Conservation (phyloP, 148 eudicot genomes). For the Tetragonia tetragonoides region DNA sequence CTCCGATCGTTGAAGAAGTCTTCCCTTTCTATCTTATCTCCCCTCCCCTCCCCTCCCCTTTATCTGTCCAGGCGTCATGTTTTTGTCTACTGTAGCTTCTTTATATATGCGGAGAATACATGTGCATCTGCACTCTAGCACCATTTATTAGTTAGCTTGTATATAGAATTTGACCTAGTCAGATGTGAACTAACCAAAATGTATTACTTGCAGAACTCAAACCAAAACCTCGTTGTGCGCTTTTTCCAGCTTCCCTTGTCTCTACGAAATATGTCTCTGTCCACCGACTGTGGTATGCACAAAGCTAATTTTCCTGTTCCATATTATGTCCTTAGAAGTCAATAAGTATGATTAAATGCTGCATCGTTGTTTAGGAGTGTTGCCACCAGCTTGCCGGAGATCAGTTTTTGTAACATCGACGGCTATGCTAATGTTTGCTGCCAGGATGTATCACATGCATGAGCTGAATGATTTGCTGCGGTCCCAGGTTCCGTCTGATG, state of each 20-base stretch:
- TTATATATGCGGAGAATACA: no score
- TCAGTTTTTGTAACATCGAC: slow-evolving; percentile 65
- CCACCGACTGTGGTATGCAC: slow-evolving; percentile 54
- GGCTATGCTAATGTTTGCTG: slow-evolving; percentile 80
- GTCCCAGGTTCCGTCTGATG: slow-evolving; percentile 52
- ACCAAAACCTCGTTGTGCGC: slow-evolving; percentile 48
- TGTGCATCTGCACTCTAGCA: no score
- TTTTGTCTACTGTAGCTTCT: no score
- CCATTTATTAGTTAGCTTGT: background rate
- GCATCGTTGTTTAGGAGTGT: slow-evolving; percentile 38
- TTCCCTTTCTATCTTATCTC: no score
- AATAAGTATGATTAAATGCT: background rate
- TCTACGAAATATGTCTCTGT: slow-evolving; percentile 59
- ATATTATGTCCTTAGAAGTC: background rate
- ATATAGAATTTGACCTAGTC: background rate
- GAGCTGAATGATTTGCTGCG: slow-evolving; percentile 51
- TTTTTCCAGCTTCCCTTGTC: slow-evolving; percentile 87
- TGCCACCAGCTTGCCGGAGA: slow-evolving; percentile 73
- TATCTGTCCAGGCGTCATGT: no score
- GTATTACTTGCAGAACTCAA: slow-evolving; percentile 50
- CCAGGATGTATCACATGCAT: slow-evolving; percentile 67
- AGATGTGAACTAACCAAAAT: slow-evolving; percentile 7
- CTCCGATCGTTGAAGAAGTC: no score
- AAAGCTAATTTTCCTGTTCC: background rate
- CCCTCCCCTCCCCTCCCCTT: no score